Evolutionary conservation across 176 grass and related monocot genomes (phyloP).

Genomic region (Cenchrus americanus): DNA sequence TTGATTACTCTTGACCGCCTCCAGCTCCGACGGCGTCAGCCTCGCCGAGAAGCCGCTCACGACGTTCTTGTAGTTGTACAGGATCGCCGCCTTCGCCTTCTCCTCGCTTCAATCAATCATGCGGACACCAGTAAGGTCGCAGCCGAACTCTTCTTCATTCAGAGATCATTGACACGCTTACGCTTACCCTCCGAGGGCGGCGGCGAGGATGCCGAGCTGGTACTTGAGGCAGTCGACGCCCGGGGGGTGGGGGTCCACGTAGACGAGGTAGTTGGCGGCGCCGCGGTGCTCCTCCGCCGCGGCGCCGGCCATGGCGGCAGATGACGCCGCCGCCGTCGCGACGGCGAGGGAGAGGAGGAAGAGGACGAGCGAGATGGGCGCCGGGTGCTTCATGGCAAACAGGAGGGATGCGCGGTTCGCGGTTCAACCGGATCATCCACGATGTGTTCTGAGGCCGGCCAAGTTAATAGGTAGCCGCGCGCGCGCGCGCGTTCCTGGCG

Average conservation of each 20-base stretch:
- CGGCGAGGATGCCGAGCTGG: slow-evolving; percentile 56
- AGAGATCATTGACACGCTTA: not conserved
- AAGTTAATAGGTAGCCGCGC: not conserved
- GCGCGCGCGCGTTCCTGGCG: not conserved
- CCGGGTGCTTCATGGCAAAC: slow-evolving; percentile 19
- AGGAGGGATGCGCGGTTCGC: not conserved
- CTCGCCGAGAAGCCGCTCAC: slow-evolving; percentile 82
- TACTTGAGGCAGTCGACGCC: slow-evolving; percentile 32
- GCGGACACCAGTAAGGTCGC: not conserved
- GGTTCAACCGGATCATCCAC: not conserved
- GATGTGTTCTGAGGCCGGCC: too few species aligned
- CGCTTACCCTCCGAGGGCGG: slow-evolving; percentile 45
- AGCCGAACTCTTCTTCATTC: too few species aligned
- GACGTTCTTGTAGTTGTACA: slow-evolving; percentile 83
- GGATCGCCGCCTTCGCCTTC: slow-evolving; percentile 56
- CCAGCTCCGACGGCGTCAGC: slow-evolving; percentile 68
- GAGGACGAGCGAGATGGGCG: not conserved
- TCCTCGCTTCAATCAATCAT: slow-evolving; percentile 48
- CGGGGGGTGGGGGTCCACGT: slow-evolving; percentile 31
- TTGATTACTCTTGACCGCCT: slow-evolving; percentile 60
- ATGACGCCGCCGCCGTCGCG: not conserved
- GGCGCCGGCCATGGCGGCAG: not conserved
- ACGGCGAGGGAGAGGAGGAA: not conserved
- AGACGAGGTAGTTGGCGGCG: slow-evolving; percentile 39
- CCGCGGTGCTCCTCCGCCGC: not conserved